Percentiles rank a stretch among this genome's conserved stretches.
Conservation (phyloP, 148 eudicot genomes). For the Diospyros lotus region DNA sequence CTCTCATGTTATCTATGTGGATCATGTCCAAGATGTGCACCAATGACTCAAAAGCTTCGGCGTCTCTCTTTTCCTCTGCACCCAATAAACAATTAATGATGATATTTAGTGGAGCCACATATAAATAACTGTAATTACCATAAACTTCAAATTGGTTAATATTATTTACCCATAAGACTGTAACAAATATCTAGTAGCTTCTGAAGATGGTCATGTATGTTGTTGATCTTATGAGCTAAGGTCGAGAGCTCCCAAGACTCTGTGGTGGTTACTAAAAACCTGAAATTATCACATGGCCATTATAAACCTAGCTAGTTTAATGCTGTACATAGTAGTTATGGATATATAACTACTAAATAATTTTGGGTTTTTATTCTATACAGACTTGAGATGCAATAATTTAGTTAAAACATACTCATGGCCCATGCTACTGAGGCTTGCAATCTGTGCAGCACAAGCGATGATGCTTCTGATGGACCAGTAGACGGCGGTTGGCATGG, state of each 20-base stretch:
- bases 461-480: conserved; percentile 24
- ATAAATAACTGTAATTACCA: background rate
- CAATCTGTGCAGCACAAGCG: conserved; percentile 24
- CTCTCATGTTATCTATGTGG: conserved; percentile 63
- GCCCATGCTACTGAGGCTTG: conserved; percentile 23
- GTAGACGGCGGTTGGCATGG: conserved; percentile 26
- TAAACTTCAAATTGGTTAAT: background rate
- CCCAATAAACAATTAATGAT: too few species aligned
- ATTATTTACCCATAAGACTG: conserved; percentile 31
- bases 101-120: too few species aligned
- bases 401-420: conserved; percentile 16
- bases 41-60: conserved; percentile 35
- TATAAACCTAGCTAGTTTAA: too few species aligned
- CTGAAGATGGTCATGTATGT: conserved; percentile 43
- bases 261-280: conserved; percentile 28
- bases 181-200: conserved; percentile 26
- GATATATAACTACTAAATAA: too few species aligned
- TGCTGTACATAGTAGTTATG: background rate
- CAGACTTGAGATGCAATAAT: too few species aligned
- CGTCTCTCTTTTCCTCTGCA: conserved; percentile 44
- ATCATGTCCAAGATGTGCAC: conserved; percentile 32
- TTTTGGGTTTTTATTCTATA: too few species aligned
- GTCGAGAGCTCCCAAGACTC: conserved; percentile 59
- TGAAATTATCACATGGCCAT: conserved; percentile 4
- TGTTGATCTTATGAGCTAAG: conserved; percentile 49